Evolutionary conservation across 805 yeast genomes (phyloP), one percentile per base, ranked within the genome.

Genomic region (Middelhovenomyces tepae): DNA sequence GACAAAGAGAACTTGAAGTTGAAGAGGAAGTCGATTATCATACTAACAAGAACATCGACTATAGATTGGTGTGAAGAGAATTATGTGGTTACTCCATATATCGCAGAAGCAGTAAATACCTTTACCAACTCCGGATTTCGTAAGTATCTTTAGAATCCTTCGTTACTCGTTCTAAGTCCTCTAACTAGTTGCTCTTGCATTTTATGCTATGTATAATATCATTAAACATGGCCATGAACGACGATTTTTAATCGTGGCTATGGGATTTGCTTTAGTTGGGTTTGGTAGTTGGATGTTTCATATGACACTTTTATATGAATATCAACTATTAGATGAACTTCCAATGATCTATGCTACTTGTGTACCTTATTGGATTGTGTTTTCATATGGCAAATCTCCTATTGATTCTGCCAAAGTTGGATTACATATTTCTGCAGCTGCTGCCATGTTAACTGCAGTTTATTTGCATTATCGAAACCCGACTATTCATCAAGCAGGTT

Each of bases 51-150:
- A 2, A 86, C 97, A 0, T 73, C 95, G 23, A 87, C 97, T n/a
- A 91, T 91, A 23, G 98, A 89, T 52, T 89, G 97, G 97, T 89
- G 98, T 59, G 98, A 89, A 51, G 97, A 91, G 57, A 89, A 89
- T 61, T 89, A 89, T 53, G 89, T 86, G 7, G 82, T 87, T 1
- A 71, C 89, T 8, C 71, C 70, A 8, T 91, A 82, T 50, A 67
- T 91, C 34, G 96, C 97, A 3, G 98, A 91, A 55, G 80, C 84
- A 36, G 69, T 89, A 38, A 91, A 91, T 53, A 83, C 96, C 2
- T 47, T 75, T 17, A 85, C 98, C 27, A 91, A 91, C 43, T 57
- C 67, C 2, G 62, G 63, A 21, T 75, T 74, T 45, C 59, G 61
- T 32, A 26, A 23, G 44, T 33, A 13, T 11, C 22, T 3, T 26